Evolutionary conservation across 352 stramenopile genomes (phyloP), one percentile per base, ranked within the genome.

Genomic region (Aphanomyces cochlioides): DNA sequence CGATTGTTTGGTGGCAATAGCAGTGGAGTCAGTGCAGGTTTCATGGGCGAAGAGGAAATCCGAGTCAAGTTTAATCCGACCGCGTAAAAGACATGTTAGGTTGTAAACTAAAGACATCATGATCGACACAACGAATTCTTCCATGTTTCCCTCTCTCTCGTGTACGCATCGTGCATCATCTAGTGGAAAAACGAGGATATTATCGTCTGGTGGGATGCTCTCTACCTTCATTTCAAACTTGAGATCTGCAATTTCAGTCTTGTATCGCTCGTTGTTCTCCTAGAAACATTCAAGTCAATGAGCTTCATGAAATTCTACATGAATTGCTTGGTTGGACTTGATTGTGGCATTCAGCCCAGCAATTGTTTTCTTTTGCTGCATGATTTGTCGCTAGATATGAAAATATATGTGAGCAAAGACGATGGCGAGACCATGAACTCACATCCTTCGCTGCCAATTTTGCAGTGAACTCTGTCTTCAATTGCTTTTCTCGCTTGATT

Each of bases 21-120:
- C 69, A 80, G 84, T 74, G 81, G 79, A 59, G 80, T 98, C 70
- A 92, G 85, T 67, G 78, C 77, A 60, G 92, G 92, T 2, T 90
- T 98, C 57, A 80, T 98, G 73, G 79, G 82, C 66, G 95, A 98
- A 80, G 93, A 98, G 66, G 90, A 98, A 63, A 95, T 98, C 71
- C 89, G 92, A 80, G 95, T 98, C 73, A 98, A 98, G 83, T 98
- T 97, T 84, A 89, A 87, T 67, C 45, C 41, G 37, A 69, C 6
- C 38, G 38, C 45, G 66, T 47, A 69, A 67, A 74, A 6, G 48
- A 7, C 56, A 19, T 50, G 19, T 19, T 38, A 61, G 17, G 15
- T 19, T 64, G 39, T 36, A 50, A 50, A 21, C 43, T 47, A 37
- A 40, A 47, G 28, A 28, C 28, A 28, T 28, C 28, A 28, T 28